Conservation (phyloP, 2,329 filamentous ascomycete species). For the Parafenestella ontariensis region DNA sequence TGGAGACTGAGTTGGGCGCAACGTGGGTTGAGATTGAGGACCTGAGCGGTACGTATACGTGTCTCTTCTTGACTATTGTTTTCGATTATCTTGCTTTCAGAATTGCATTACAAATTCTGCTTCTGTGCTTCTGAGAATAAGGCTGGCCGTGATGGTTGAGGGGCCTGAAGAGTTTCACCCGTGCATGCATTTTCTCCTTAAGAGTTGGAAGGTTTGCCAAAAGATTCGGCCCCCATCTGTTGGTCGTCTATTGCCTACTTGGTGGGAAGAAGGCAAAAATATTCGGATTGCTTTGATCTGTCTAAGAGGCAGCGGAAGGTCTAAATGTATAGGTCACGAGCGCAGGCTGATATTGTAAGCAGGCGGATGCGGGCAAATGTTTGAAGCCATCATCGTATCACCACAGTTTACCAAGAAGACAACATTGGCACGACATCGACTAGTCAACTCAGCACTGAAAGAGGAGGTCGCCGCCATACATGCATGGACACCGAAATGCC, state of each 20-base stretch:
- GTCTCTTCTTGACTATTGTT: not conserved
- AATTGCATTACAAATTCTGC: not conserved
- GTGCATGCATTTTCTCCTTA: not conserved
- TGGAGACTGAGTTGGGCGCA: slow-evolving; percentile 74
- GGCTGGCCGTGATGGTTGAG: not conserved
- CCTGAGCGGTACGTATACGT: slow-evolving; percentile 77
- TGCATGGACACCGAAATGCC: slow-evolving; percentile 93
- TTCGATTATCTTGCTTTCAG: not conserved
- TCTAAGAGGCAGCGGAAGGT: not conserved
- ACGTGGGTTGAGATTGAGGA: slow-evolving; percentile 87
- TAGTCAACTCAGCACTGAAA: slow-evolving; percentile 84
- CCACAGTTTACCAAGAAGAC: slow-evolving; percentile 61
- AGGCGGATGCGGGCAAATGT: slow-evolving; percentile 76
- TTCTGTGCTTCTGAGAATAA: not conserved
- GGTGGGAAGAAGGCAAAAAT: not conserved
- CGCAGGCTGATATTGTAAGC: slow-evolving; percentile 20
- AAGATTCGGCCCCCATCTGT: not conserved
- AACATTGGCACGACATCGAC: slow-evolving; percentile 82
- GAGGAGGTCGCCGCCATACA: slow-evolving; percentile 90
- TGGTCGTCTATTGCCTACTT: not conserved
- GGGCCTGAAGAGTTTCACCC: not conserved
- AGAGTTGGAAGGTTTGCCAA: not conserved
- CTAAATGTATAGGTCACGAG: not conserved
- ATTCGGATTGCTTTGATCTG: not conserved
- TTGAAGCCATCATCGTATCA: slow-evolving; percentile 71